Base-by-base conservation (phyloP, 495 filamentous ascomycete species). In the Bathelium albidoporum region DNA sequence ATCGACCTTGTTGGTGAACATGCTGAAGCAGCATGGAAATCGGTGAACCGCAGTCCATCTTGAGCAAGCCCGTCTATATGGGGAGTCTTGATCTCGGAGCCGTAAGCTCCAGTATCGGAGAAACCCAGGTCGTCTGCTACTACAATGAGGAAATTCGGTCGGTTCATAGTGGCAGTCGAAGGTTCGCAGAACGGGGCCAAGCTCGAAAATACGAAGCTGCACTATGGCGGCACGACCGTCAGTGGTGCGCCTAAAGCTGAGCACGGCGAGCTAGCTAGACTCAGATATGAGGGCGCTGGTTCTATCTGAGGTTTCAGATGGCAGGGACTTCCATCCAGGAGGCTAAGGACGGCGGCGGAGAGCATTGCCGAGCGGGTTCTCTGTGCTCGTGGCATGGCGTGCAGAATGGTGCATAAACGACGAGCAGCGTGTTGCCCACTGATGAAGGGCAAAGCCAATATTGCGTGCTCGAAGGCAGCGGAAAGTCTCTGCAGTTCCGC, bases 81-180 rank as follows among this genome's bases (percentile, higher is more conserved):
- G 0, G 75, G 74, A 0, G 74, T 75, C 20, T 67, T 16, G 45
- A 76, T 77, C 59, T 77, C 75, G 28, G 59, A 45, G 36, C 73
- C 74, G 62, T 64, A 76, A 16, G 58, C 52, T 18, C 60, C 58
- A n/a, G 69, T 24, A 52, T 77, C 74, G 29, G 61, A 64, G 53
- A 71, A 77, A 0, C 75, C 75, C 7, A 77, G 64, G 44, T 76
- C 73, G 60, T 75, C 74, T 2, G 73, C 73, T 26, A 76, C 66
- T 45, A 74, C 70, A 45, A 74, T 63, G 1, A 75, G 65, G 34
- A 73, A 74, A 34, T 75, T 74, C 0, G 72, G 73, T 31, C 67
- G 49, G 2, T 24, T 20, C 49, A 55, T 55, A 9, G 49, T 2
- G 11, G 49, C 7, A 28, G 49, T 20, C 24, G 20, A 20, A 1